phyloP scores from a whole-genome alignment of 2,329 filamentous ascomycete species.

The Claviceps cyperi region DNA sequence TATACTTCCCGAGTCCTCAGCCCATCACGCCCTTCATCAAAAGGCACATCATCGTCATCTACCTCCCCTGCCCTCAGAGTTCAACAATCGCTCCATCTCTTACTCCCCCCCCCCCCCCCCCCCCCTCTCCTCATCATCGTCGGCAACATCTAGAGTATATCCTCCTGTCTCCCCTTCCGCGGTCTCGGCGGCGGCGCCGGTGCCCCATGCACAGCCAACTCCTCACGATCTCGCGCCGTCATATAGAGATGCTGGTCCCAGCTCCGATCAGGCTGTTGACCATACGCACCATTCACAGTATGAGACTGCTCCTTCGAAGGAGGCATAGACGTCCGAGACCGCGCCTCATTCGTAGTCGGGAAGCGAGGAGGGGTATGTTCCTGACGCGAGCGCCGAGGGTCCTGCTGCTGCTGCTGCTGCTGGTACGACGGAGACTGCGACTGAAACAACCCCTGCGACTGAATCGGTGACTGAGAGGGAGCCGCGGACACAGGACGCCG shows the following conservation, averaged over 20 bases:
- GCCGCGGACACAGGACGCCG: conserved; percentile 1
- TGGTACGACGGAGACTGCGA: conserved; percentile 2
- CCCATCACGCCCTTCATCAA: too few relatives aligned
- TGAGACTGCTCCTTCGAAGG: conserved; percentile 9
- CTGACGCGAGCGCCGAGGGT: conserved; percentile 4
- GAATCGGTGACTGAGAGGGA: neutral
- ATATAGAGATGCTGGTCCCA: conserved; percentile 6
- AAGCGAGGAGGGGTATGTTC: conserved; percentile 1
- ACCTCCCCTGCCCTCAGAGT: neutral
- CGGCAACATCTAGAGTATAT: conserved; percentile 17
- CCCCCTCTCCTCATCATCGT: conserved; percentile 8
- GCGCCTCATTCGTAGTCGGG: conserved; percentile 1
- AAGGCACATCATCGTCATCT: neutral
- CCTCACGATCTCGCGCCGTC: conserved; percentile 16
- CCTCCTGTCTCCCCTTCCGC: conserved; percentile 22
- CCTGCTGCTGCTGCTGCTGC: conserved; percentile 6
- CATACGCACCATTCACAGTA: conserved; percentile 9
- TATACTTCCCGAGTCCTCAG: too few relatives aligned
- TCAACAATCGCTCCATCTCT: too few relatives aligned
- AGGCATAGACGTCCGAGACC: conserved; percentile 11
- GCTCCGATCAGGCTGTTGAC: conserved; percentile 9
- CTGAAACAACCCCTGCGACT: neutral
- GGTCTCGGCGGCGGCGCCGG: conserved; percentile 23
- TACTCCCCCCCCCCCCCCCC: neutral
- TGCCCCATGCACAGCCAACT: conserved; percentile 14